Evolutionary conservation across 352 stramenopile species (phyloP).

Genomic region (Phytophthora colocasiae): DNA sequence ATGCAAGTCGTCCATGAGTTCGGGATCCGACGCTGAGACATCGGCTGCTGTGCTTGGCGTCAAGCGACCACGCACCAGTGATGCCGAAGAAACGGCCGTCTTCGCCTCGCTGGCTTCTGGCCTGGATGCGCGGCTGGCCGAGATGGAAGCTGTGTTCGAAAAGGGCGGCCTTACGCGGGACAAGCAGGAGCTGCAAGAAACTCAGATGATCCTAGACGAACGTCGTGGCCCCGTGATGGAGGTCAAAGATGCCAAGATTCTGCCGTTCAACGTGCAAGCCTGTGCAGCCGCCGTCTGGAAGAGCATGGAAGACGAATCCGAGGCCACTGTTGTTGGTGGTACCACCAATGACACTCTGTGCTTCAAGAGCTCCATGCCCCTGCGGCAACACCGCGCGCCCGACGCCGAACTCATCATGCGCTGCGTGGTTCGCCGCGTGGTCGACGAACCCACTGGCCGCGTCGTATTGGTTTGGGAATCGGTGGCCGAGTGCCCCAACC

Average conservation of each 20-base stretch:
- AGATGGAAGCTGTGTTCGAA: slow-evolving; percentile 54
- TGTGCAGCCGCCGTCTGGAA: slow-evolving; percentile 47
- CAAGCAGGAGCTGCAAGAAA: slow-evolving; percentile 56
- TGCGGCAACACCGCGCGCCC: slow-evolving; percentile 43
- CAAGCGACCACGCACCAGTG: slow-evolving; percentile 39
- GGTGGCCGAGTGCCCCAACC: slow-evolving; percentile 43
- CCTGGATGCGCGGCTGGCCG: slow-evolving; percentile 41
- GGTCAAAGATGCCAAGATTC: slow-evolving; percentile 56
- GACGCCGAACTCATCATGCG: slow-evolving; percentile 48
- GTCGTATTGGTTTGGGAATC: slow-evolving; percentile 67
- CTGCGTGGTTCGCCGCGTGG: slow-evolving; percentile 50
- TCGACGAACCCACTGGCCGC: slow-evolving; percentile 36
- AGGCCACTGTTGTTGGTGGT: slow-evolving; percentile 34
- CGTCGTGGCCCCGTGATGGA: slow-evolving; percentile 56
- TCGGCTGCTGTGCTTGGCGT: slow-evolving; percentile 24
- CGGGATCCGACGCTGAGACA: slow-evolving; percentile 23
- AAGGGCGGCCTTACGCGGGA: slow-evolving; percentile 41
- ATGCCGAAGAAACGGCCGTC: slow-evolving; percentile 43
- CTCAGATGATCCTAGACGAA: slow-evolving; percentile 62
- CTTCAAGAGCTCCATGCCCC: slow-evolving; percentile 45
- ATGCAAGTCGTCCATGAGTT: slow-evolving; percentile 55
- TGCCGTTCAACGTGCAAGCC: slow-evolving; percentile 52
- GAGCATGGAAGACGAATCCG: slow-evolving; percentile 42
- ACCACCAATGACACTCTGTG: slow-evolving; percentile 42
- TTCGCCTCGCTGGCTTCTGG: slow-evolving; percentile 44